A percentile compares a stretch with the other conserved stretches of the same genome.
Conservation (phyloP, 148 eudicot species). For the Suaeda aralocaspica region DNA sequence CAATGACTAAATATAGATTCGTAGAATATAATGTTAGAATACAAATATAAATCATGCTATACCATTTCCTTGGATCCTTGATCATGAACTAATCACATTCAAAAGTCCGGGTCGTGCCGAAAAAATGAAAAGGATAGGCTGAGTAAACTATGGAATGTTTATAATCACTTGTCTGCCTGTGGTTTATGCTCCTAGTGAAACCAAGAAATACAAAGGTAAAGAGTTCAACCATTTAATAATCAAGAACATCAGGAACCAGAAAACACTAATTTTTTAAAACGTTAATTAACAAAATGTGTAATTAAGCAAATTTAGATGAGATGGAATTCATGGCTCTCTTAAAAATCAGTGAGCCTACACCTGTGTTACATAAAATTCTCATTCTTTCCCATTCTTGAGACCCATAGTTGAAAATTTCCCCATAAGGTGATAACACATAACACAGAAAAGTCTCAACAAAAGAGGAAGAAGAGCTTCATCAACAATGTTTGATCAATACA, state of each 20-base stretch:
- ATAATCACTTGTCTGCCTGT: not conserved
- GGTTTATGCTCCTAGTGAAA: too few species aligned
- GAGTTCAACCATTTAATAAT: too few species aligned
- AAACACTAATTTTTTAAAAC: too few species aligned
- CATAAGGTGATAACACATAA: not conserved
- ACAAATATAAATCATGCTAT: constrained; percentile 7
- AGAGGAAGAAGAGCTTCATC: not conserved
- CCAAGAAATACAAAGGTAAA: too few species aligned
- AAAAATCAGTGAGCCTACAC: too few species aligned
- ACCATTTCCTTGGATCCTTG: not conserved
- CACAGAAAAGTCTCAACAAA: not conserved
- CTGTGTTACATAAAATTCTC: too few species aligned
- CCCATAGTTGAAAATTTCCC: not conserved
- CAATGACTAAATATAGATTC: constrained; percentile 6
- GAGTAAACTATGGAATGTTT: not conserved
- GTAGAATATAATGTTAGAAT: not conserved
- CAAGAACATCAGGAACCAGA: too few species aligned
- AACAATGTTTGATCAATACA: not conserved
- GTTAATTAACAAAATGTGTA: too few species aligned
- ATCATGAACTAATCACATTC: not conserved
- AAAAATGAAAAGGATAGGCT: not conserved
- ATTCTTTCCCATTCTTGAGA: not conserved
- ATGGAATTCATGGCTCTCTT: not conserved
- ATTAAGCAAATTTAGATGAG: not conserved
- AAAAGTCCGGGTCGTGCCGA: not conserved